Conservation (phyloP, 2,329 filamentous ascomycete species). For the Colletotrichum coccodes region DNA sequence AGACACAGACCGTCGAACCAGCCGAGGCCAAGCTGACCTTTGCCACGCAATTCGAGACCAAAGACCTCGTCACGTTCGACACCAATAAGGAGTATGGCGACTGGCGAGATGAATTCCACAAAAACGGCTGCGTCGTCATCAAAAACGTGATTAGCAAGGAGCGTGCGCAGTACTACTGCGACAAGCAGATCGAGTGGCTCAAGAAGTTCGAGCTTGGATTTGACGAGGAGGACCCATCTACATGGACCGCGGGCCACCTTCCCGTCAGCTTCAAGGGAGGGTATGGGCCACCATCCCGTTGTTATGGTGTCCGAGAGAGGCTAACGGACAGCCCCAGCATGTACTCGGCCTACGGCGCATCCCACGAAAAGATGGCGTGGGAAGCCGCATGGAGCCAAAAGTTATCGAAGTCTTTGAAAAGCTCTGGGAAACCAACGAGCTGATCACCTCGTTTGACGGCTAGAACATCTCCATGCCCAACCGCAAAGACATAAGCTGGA, state of each 20-base stretch:
- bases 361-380: slow-evolving; percentile 56
- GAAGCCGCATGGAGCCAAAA: slow-evolving; percentile 53
- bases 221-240: slow-evolving; percentile 47
- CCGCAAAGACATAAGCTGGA: slow-evolving; percentile 48
- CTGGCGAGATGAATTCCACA: slow-evolving; percentile 56
- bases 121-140: slow-evolving; percentile 51
- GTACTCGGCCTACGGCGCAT: slow-evolving; percentile 49
- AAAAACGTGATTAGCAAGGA: slow-evolving; percentile 50
- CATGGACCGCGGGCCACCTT: slow-evolving; percentile 54
- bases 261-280: slow-evolving; percentile 53
- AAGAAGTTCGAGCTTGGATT: slow-evolving; percentile 52
- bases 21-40: slow-evolving; percentile 27
- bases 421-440: slow-evolving; percentile 48
- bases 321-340: slow-evolving; percentile 39
- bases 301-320: neutral
- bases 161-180: slow-evolving; percentile 49
- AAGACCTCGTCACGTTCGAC: slow-evolving; percentile 37
- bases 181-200: slow-evolving; percentile 53
- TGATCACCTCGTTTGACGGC: slow-evolving; percentile 40
- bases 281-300: neutral
- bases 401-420: slow-evolving; percentile 52
- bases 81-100: slow-evolving; percentile 45
- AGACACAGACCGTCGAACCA: slow-evolving; percentile 18
- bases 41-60: slow-evolving; percentile 36
- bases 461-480: slow-evolving; percentile 55